Conservation (phyloP, 805 yeast genomes). For the Candida arabinofermentans region DNA sequence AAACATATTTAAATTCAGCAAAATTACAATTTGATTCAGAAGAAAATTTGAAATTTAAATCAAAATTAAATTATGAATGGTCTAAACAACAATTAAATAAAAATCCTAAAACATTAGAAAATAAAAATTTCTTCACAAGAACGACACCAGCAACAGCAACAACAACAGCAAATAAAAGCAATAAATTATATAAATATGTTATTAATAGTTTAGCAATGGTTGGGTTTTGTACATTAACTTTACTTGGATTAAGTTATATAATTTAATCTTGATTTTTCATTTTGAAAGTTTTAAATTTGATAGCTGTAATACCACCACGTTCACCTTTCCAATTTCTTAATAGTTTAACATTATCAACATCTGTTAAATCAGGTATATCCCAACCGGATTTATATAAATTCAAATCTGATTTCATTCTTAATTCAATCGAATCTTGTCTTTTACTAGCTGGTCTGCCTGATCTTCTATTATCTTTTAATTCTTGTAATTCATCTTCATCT, state of each 20-base stretch:
- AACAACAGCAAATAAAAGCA: background rate
- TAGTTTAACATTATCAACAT: constrained; percentile 50
- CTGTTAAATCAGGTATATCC: constrained; percentile 68
- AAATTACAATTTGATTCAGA: constrained; percentile 36
- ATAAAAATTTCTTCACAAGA: constrained; percentile 38
- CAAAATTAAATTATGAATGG: constrained; percentile 51
- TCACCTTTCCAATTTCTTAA: constrained; percentile 80
- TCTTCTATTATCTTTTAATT: constrained; percentile 59
- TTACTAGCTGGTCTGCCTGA: constrained; percentile 83
- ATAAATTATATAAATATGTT: constrained; percentile 9
- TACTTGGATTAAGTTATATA: constrained; percentile 25
- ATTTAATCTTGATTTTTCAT: constrained; percentile 12
- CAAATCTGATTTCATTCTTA: constrained; percentile 54
- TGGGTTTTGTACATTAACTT: constrained; percentile 25
- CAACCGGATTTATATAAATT: constrained; percentile 66
- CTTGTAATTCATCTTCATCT: constrained; percentile 72
- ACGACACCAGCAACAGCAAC: background rate
- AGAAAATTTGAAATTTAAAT: constrained; percentile 44
- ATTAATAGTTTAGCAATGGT: constrained; percentile 27
- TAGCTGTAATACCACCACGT: constrained; percentile 66
- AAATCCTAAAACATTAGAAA: constrained; percentile 38
- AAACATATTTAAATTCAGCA: constrained; percentile 40
- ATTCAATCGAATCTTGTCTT: constrained; percentile 64
- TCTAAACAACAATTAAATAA: constrained; percentile 32
- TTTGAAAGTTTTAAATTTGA: constrained; percentile 44